Evolutionary conservation across 768 basidiomycete species (phyloP), one percentile per base, ranked within the genome.

Genomic region (Amanita rimosa): DNA sequence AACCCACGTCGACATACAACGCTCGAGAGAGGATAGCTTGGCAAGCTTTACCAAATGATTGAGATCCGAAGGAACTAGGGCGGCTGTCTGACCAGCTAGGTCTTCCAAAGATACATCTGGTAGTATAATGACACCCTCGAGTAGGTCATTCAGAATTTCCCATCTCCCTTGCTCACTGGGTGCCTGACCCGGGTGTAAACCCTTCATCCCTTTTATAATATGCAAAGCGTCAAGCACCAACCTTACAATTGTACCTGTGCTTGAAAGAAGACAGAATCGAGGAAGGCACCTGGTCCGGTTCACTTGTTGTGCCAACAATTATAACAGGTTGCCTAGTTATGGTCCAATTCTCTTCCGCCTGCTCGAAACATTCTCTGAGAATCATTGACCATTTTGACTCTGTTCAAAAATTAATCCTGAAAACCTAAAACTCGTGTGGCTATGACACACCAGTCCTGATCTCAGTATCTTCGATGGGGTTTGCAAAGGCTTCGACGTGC

Each of bases 61-160:
- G 11, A 98, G 70, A 62, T 98, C 96, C 11, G 70, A 76, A 2
- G 90, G 86, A 22, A 90, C 81, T 5, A 99, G 68, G 2, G 93
- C 93, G 13, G 96, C 96, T 3, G 94, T 95, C 59, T 95, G 89
- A 2, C 78, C 76, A 3, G 96, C 90, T 3, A 98, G 55, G 4
- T 65, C 61, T 31, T 66, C 61, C n/a, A 95, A 50, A 6, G 84
- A 83, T 2, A 96, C 82, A 64, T 99, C 96, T 0, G 85, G 75
- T 0, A 82, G 76, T 29, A 93, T 57, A 0, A 53, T 43, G 21
- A 62, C 60, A 9, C 64, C 62, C 2, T 60, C 51, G 4, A 83
- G 60, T 19, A 79, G 56, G 29, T 64, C 67, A 3, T 60, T 53
- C 21, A 95, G 67, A 35, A 91, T 79, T 46, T 69, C 70, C 35